Evolutionary conservation across 805 yeast genomes (phyloP).

Genomic region (Torulaspora delbrueckii): DNA sequence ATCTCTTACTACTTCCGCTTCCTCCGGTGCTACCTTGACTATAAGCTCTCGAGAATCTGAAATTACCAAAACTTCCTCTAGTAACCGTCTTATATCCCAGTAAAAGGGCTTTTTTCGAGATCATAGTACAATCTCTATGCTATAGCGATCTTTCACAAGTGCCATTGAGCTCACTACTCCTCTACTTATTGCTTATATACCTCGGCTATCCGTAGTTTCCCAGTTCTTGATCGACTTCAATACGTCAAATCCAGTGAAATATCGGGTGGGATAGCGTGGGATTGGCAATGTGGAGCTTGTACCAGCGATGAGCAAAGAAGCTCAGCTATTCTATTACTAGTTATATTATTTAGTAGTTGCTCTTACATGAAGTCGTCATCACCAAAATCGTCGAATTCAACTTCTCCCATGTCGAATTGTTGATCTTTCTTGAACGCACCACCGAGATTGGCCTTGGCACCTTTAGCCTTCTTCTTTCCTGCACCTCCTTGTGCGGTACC

Average conservation of each 20-base stretch:
- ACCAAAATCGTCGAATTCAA: conserved; percentile 55
- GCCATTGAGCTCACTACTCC: not conserved
- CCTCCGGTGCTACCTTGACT: not conserved
- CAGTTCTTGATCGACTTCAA: not conserved
- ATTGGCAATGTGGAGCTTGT: not conserved
- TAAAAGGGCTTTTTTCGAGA: not conserved
- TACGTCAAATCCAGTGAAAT: not conserved
- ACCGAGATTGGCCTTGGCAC: conserved; percentile 61
- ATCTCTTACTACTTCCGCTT: not conserved
- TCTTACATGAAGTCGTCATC: conserved; percentile 79
- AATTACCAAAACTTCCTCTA: not conserved
- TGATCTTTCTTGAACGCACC: conserved; percentile 62
- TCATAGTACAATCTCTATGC: not conserved
- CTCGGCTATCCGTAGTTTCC: not conserved
- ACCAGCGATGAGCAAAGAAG: not conserved
- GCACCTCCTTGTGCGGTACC: conserved; percentile 90
- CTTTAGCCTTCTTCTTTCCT: conserved; percentile 90
- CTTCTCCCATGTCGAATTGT: conserved; percentile 49
- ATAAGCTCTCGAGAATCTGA: not conserved
- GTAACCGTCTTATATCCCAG: not conserved
- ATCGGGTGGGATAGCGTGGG: conserved; percentile 9
- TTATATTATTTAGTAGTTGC: not conserved
- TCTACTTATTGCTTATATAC: not conserved
- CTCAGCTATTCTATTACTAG: not conserved
- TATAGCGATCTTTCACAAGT: not conserved